These are phyloP conservation scores for Coprinopsis sp. DNA, from an alignment of 768 basidiomycete genomes.

Conservation along the genomic window DNA sequence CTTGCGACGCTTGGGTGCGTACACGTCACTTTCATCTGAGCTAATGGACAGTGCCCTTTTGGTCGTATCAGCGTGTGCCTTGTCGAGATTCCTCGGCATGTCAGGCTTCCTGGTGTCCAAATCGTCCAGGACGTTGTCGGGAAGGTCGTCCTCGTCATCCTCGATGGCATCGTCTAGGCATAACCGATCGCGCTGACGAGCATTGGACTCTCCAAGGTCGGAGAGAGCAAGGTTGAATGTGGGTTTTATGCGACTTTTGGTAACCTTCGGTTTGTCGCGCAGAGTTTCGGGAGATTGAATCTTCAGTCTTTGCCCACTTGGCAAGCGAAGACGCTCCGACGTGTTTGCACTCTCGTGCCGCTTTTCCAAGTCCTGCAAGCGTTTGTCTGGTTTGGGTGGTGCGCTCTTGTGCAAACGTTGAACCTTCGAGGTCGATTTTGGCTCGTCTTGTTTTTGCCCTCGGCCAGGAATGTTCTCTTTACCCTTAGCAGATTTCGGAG, in stretches of 20 bases:
- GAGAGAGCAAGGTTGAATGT: constrained; percentile 51
- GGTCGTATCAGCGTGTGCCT: too few relatives aligned
- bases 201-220: constrained; percentile 24
- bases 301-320: constrained; percentile 42
- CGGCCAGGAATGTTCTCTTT: constrained; percentile 2
- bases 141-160: constrained; percentile 40
- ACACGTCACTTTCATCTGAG: background rate
- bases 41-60: background rate
- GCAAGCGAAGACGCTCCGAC: constrained; percentile 31
- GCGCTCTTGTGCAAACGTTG: background rate
- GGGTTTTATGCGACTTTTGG: constrained; percentile 22
- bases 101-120: background rate
- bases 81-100: too few relatives aligned
- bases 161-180: constrained; percentile 20
- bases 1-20: background rate
- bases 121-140: constrained; percentile 22
- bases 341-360: constrained; percentile 41
- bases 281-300: constrained; percentile 21
- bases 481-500: background rate
- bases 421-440: constrained; percentile 10
- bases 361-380: constrained; percentile 36
- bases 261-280: constrained; percentile 23
- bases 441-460: constrained; percentile 8
- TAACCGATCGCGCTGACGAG: constrained; percentile 10
- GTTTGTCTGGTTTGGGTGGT: constrained; percentile 18